Percentiles rank a stretch among this genome's conserved stretches.
Conservation (phyloP, 2,329 filamentous ascomycete species). For the Trichoderma polysporum region DNA sequence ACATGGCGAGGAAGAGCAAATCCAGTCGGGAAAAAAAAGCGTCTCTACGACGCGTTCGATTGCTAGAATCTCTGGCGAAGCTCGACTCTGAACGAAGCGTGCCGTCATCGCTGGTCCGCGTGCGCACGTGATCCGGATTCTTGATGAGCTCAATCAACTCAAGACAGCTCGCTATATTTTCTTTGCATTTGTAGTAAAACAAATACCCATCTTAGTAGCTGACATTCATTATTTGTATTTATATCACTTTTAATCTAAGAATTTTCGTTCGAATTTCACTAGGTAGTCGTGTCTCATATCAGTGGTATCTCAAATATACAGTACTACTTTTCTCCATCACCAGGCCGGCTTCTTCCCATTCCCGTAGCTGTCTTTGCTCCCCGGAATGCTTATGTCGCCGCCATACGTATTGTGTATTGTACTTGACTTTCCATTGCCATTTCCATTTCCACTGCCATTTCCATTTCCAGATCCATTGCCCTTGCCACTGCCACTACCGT, state of each 20-base stretch:
- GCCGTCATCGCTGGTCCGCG: constrained; percentile 15
- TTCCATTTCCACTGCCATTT: constrained; percentile 21
- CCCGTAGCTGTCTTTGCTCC: constrained; percentile 28
- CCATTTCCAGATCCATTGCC: constrained; percentile 22
- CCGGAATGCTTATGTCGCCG: constrained; percentile 31
- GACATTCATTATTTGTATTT: not conserved
- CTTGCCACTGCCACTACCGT: constrained; percentile 21
- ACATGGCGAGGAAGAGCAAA: not conserved
- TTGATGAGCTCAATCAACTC: not conserved
- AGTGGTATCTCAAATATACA: not conserved
- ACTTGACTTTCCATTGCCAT: not conserved
- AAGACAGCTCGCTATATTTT: not conserved
- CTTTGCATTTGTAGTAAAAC: too few relatives aligned
- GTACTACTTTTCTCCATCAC: not conserved
- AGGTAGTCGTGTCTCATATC: not conserved
- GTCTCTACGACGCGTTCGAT: constrained; percentile 7
- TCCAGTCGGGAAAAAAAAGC: not conserved
- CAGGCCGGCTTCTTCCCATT: constrained; percentile 35
- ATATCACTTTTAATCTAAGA: not conserved
- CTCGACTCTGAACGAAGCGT: not conserved
- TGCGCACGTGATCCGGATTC: constrained; percentile 1
- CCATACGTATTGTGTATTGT: constrained; percentile 29
- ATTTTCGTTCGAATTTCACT: not conserved
- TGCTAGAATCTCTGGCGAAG: not conserved
- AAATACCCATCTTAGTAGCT: too few relatives aligned